Base-by-base conservation (phyloP, 495 filamentous ascomycete genomes). In the Penicillium maclennaniae region DNA sequence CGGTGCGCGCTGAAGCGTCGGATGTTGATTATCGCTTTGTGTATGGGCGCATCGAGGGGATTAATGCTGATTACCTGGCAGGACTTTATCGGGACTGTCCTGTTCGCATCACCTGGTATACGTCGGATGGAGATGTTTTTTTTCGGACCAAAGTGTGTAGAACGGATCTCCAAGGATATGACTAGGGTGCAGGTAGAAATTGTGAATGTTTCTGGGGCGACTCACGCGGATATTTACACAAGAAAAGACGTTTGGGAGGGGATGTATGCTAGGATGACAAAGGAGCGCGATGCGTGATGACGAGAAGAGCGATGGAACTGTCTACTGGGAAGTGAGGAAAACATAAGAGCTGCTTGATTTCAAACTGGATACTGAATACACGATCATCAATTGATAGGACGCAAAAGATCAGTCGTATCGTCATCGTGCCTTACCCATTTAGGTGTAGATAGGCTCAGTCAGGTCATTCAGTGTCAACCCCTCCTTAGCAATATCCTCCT, bases 401-500 rank as follows among this genome's bases (percentile, higher is more conserved):
- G 17, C 19, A 19, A n/a, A 16, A 7, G 1, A 20, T 7, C 15
- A 23, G 44, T 46, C 45, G n/a, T 51, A 19, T 42, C 38, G 49
- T 45, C 28, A 28, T 39, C 43, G 53, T 40, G 42, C 19, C 6
- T 43, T 53, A 36, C 38, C 46, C 28, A 20, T 47, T 68, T 58
- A 95, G 12, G 91, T 96, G 68, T 95, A 96, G 40, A 96, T 72
- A 56, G 86, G 86, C 68, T 90, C 84, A 17, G 91, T 96, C 60
- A 95, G 73, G 8, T 79, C 80, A 74, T 95, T 93, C 71, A 95
- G 69, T 40, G 79, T 78, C 63, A 95, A 48, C 4, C 92, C 92
- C 55, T 90, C 83, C 77, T 92, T 84, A 5, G 92, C 92, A 65
- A 97, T 81, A 72, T 96, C 91, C 68, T 89, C 82, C 23, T 90